These are phyloP conservation scores for Tolypocladium album DNA, from an alignment of 2,329 filamentous ascomycete genomes.

Conservation along the genomic window DNA sequence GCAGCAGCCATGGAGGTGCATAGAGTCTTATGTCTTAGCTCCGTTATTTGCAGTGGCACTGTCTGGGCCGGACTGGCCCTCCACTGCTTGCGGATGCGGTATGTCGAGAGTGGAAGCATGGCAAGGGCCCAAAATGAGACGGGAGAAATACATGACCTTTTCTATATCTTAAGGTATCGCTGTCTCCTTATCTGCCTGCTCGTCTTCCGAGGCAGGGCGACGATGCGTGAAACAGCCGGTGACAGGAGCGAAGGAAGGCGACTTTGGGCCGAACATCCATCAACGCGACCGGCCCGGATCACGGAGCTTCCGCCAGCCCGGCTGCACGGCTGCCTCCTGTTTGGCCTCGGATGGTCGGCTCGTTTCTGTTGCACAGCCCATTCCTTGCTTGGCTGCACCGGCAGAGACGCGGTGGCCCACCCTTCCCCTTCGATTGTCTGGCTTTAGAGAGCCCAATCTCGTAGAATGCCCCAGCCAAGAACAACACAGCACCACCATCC, in stretches of 20 bases:
- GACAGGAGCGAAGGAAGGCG: not conserved
- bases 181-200: not conserved
- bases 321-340: not conserved
- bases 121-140: not conserved
- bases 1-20: not conserved
- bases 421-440: no score
- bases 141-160: not conserved
- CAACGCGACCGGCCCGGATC: no score
- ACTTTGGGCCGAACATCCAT: not conserved
- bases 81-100: not conserved
- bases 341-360: not conserved
- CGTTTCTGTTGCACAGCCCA: not conserved
- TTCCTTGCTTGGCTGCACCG: not conserved
- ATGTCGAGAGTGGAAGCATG: not conserved
- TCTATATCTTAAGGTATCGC: not conserved
- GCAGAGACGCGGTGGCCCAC: no score
- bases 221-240: not conserved
- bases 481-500: not conserved
- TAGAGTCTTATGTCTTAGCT: not conserved
- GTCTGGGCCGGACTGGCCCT: not conserved
- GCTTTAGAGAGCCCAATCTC: not conserved
- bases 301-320: not conserved
- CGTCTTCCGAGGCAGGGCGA: not conserved
- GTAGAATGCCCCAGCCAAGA: not conserved
- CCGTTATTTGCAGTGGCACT: not conserved